phyloP scores from a whole-genome alignment of 1,284 basidiomycete species.

The Laetiporus sulphureus region DNA sequence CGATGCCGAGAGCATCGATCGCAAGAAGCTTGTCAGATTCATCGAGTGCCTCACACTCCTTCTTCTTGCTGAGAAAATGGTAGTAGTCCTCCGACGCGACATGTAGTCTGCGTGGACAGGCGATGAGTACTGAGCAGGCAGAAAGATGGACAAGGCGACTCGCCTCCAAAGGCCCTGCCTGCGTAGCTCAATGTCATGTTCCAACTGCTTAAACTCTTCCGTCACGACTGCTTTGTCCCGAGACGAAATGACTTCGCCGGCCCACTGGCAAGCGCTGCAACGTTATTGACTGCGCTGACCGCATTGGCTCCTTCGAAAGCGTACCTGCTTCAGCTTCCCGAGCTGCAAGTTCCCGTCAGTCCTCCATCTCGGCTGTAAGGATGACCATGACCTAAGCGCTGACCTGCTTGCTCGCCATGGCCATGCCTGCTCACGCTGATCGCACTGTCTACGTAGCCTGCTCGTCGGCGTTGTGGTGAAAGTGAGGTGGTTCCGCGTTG shows the following conservation, averaged over 20 bases:
- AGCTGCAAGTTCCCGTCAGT: conserved; percentile 19
- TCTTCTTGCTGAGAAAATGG: conserved; percentile 60
- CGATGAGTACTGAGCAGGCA: background rate
- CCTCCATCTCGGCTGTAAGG: background rate
- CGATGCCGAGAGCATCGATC: conserved; percentile 73
- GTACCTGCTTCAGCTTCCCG: conserved; percentile 30
- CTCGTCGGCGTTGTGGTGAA: background rate
- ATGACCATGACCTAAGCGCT: conserved; percentile 9
- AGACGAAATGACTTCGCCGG: conserved; percentile 31
- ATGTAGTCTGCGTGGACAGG: conserved; percentile 43
- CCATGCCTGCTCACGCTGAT: background rate
- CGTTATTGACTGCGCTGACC: no score
- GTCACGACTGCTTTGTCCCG: conserved; percentile 30
- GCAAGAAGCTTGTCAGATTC: conserved; percentile 61
- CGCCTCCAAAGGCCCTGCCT: conserved; percentile 29
- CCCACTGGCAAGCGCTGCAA: conserved; percentile 18
- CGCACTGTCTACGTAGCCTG: background rate
- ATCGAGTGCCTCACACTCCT: conserved; percentile 47
- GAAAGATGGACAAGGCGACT: conserved; percentile 5
- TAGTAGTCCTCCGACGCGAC: conserved; percentile 56
- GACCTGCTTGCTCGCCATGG: conserved; percentile 31
- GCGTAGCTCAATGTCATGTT: conserved; percentile 31
- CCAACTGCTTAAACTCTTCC: conserved; percentile 32
- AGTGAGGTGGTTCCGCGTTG: background rate
- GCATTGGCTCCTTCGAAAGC: no score